Evolutionary conservation across 2,329 filamentous ascomycete genomes (phyloP).

Genomic region (Sphaerulina populicola): DNA sequence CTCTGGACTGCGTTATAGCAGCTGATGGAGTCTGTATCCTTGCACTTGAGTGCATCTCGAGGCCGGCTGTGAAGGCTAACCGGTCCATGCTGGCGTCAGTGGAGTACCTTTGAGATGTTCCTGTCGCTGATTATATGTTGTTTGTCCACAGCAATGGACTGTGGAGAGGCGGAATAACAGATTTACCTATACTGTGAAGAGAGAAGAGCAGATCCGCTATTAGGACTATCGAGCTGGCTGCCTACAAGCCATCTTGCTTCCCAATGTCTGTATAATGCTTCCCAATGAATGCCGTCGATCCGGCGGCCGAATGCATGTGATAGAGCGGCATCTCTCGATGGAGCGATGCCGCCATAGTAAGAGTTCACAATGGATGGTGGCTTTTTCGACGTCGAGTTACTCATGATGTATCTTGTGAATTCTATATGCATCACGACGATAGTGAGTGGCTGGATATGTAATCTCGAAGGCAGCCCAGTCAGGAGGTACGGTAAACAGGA

Average conservation of each 20-base stretch:
- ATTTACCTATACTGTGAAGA: not conserved
- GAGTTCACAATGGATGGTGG: not conserved
- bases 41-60: not conserved
- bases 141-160: not conserved
- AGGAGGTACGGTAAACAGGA: no score
- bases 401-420: no score
- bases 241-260: not conserved
- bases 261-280: not conserved
- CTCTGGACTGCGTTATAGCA: constrained; percentile 7
- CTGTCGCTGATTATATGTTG: not conserved
- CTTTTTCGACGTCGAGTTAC: not conserved
- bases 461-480: no score
- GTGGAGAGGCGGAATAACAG: not conserved
- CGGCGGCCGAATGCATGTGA: not conserved
- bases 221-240: not conserved
- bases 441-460: no score
- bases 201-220: not conserved
- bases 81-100: not conserved
- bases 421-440: no score
- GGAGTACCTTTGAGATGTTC: not conserved
- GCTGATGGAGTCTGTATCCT: not conserved
- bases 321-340: not conserved
- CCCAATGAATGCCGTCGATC: not conserved
- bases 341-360: not conserved
- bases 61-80: not conserved